Evolutionary conservation across 176 grass and related monocot species (phyloP).

Genomic region (Musa troglodytarum): DNA sequence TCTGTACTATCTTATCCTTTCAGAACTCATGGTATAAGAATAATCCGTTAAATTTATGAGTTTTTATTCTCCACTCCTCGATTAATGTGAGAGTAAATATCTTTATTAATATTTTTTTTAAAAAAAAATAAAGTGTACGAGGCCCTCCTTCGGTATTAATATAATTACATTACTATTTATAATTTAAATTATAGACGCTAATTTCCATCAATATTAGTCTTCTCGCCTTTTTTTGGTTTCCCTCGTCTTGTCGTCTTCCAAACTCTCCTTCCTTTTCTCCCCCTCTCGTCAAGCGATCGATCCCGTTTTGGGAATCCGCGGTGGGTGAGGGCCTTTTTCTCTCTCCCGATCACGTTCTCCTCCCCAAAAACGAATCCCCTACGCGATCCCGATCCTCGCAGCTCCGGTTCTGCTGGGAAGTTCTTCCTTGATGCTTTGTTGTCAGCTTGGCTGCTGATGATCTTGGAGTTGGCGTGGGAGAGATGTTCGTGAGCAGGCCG

Average conservation of each 20-base stretch:
- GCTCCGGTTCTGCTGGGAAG: neutral
- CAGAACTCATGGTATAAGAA: no score
- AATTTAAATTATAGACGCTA: no score
- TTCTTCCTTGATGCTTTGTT: neutral
- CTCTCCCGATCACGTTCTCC: neutral
- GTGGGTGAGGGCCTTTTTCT: neutral
- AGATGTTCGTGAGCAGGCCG: constrained; percentile 80
- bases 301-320: neutral
- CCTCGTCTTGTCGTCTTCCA: neutral
- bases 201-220: no score
- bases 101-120: no score
- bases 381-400: neutral
- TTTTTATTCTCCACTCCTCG: fast-evolving
- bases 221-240: no score
- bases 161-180: no score
- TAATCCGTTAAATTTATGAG: fast-evolving
- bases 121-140: no score
- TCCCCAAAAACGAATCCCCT: neutral
- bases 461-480: neutral
- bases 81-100: no score
- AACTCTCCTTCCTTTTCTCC: neutral
- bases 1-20: no score
- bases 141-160: no score
- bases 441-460: neutral
- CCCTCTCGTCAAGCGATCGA: neutral